A percentile compares a stretch with the other conserved stretches of the same genome.
These are phyloP conservation scores for Aegilops speltoides DNA, from an alignment of 176 grass and related monocot species.

Conservation along the genomic window DNA sequence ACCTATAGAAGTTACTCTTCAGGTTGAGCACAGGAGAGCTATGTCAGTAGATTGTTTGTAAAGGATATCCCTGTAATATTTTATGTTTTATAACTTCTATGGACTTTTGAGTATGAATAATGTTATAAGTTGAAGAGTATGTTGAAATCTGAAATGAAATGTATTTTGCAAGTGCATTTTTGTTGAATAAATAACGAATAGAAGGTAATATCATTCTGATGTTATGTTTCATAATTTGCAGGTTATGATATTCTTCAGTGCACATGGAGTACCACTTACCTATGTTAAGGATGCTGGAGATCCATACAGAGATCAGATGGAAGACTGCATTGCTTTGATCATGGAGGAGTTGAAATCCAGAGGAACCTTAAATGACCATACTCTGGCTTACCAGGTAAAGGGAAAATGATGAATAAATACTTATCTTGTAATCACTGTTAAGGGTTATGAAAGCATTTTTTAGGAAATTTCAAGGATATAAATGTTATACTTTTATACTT, in stretches of 20 bases:
- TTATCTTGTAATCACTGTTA: neutral
- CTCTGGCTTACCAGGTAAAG: conserved; percentile 88
- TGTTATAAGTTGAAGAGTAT: neutral
- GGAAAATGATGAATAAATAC: neutral
- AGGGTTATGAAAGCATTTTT: neutral
- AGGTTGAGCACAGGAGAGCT: neutral
- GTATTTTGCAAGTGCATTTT: neutral
- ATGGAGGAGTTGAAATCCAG: conserved; percentile 83
- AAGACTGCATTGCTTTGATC: conserved; percentile 94
- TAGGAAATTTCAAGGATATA: conserved; percentile 6
- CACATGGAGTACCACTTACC: conserved; percentile 94
- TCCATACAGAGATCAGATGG: conserved; percentile 98
- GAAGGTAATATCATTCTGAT: neutral
- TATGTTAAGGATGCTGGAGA: conserved; percentile 91
- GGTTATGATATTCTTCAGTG: conserved; percentile 99
- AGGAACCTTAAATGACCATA: conserved; percentile 77
- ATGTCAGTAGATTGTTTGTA: neutral
- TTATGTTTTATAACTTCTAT: neutral
- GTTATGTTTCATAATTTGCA: conserved; percentile 17
- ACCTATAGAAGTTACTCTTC: neutral
- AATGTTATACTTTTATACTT: neutral
- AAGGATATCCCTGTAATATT: neutral
- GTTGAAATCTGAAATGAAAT: neutral
- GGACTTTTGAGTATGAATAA: neutral
- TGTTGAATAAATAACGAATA: neutral